A percentile compares a stretch with the other conserved stretches of the same genome.
Evolutionary conservation across 139 green algal species (phyloP).

Genomic region (Chlamydomonas applanata): DNA sequence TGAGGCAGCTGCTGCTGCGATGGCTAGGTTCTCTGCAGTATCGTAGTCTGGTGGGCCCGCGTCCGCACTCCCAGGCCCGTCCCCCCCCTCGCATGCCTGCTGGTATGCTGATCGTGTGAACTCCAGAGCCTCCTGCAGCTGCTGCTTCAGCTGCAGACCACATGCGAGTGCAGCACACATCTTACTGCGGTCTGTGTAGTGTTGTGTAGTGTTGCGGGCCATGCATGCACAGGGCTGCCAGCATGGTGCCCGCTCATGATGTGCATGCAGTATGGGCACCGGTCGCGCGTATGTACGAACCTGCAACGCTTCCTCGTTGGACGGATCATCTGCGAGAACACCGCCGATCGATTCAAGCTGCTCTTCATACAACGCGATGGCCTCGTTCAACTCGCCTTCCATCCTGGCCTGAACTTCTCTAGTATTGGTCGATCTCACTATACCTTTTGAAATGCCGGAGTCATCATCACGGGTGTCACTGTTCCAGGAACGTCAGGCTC

Average conservation of each 20-base stretch:
- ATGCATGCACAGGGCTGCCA: too few relatives aligned
- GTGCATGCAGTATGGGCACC: too few relatives aligned
- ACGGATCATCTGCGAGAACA: slow-evolving; percentile 9
- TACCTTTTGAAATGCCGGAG: too few relatives aligned
- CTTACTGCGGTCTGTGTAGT: neutral
- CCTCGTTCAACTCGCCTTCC: slow-evolving; percentile 6
- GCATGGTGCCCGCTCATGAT: too few relatives aligned
- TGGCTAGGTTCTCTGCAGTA: neutral
- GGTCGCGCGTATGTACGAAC: neutral
- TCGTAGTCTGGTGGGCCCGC: neutral
- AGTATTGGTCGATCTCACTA: too few relatives aligned
- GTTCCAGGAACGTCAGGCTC: too few relatives aligned
- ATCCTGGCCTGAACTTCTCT: too few relatives aligned
- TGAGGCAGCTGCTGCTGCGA: neutral
- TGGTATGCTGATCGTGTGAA: slow-evolving; percentile 5
- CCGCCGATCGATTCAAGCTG: slow-evolving; percentile 11
- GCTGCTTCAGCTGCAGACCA: slow-evolving; percentile 12
- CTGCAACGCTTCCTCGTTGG: slow-evolving; percentile 14
- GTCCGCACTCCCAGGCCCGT: neutral
- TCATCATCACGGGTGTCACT: too few relatives aligned
- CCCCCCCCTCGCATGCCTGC: neutral
- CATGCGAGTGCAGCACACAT: neutral
- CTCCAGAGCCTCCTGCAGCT: slow-evolving; percentile 17
- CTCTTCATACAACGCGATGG: neutral
- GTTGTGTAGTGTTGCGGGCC: too few relatives aligned